Evolutionary conservation across 2,329 filamentous ascomycete species (phyloP), one percentile per base, ranked within the genome.

Genomic region (Lasiodiplodia sp.): DNA sequence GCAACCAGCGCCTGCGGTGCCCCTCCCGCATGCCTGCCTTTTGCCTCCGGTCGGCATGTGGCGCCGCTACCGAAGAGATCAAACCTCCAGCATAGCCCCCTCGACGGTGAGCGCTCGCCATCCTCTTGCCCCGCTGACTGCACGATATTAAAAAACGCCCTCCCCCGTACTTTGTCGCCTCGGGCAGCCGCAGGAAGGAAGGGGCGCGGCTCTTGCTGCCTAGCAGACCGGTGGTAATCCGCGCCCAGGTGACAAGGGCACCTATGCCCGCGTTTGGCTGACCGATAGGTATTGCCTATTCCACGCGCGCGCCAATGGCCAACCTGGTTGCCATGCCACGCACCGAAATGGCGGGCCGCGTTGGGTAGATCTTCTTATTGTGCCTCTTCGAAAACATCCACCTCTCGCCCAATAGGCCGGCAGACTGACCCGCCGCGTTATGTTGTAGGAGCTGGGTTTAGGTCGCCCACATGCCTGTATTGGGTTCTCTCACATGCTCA

Each of bases 81-180:
- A 63, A 63, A 51, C 58, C 40, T 52, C 14, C 10, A 12, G 31
- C 60, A 64, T 64, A 64, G 60, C 60, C 47, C 60, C 44, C n/a
- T 16, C 11, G 60, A 63, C 60, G 60, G 44, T 63, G 60, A 52
- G 31, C 3, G 10, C 28, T 52, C 44, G 14, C 57, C 57, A 18
- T 31, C 57, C 28, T 49, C 34, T 44, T 18, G 23, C 23, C 25
- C 57, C 11, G 11, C 52, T 51, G 60, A 38, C 60, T 23, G 14
- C 11, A 56, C 16, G 52, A 56, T 21, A 18, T n/a, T 37, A 6
- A 44, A 60, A 40, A 28, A 34, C 25, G 12, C 57, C 57, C 23
- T 23, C 7, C 40, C 14, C 14, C 38, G 44, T 18, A 18, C 11
- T 11, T 18, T 18, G 11, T 38, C 44, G 25, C 23, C 58, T 63